These are phyloP conservation scores for Quercus gilva DNA, from an alignment of 306 rosid species.

Conservation along the genomic window DNA sequence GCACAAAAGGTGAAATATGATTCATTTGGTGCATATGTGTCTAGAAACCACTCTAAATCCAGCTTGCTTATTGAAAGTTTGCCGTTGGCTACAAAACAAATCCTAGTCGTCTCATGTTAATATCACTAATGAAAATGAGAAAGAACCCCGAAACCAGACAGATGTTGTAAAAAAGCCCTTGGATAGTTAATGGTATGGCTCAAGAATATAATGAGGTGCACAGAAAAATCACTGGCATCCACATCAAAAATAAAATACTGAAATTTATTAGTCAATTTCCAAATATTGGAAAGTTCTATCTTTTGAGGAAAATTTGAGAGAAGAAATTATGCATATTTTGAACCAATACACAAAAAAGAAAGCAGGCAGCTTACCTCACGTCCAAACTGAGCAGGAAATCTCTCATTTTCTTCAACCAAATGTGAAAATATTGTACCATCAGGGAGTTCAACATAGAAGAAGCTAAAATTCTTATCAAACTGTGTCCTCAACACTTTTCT, in stretches of 20 bases:
- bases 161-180: not conserved
- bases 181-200: not conserved
- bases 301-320: not conserved
- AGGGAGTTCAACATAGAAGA: conserved; percentile 83
- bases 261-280: not conserved
- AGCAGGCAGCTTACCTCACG: conserved; percentile 70
- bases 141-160: not conserved
- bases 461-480: conserved; percentile 57
- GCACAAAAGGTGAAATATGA: not conserved
- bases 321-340: not conserved
- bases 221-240: not conserved
- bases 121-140: not conserved
- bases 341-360: not conserved
- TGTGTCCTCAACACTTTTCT: conserved; percentile 68
- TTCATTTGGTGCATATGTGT: not conserved
- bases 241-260: not conserved
- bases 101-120: not conserved
- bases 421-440: conserved; percentile 67
- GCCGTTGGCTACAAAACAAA: not conserved
- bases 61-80: not conserved
- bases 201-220: not conserved
- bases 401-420: conserved; percentile 64
- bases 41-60: not conserved
- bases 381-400: conserved; percentile 88
- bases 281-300: not conserved